Evolutionary conservation across 306 rosid species (phyloP).

Genomic region (Coriaria nepalensis): DNA sequence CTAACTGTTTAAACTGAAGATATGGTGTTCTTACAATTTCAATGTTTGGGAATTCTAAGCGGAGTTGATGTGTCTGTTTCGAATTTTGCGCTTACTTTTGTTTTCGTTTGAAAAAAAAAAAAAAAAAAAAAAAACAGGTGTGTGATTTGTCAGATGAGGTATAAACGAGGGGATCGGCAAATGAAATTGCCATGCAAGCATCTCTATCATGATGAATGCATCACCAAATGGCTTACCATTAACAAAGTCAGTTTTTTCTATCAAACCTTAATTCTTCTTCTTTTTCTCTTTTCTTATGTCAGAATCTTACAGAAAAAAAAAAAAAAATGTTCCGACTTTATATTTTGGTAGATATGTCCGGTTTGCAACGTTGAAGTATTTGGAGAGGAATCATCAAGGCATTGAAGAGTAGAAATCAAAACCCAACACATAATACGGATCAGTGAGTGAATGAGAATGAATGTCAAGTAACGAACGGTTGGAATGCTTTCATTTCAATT

Average conservation of each 20-base stretch:
- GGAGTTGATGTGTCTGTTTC: not conserved
- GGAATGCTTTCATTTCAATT: too few species aligned
- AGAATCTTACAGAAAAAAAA: not conserved
- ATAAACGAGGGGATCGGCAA: conserved; percentile 72
- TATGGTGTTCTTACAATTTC: too few species aligned
- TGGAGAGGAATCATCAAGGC: conserved; percentile 36
- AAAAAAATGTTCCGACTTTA: not conserved
- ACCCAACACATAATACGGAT: not conserved
- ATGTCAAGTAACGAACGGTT: too few species aligned
- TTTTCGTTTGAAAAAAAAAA: not conserved
- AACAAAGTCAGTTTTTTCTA: conserved; percentile 45
- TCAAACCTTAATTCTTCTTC: not conserved
- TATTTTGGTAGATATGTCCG: conserved; percentile 61
- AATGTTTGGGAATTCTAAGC: too few species aligned
- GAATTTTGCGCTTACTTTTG: not conserved
- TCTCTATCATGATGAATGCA: conserved; percentile 70
- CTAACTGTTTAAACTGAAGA: not conserved
- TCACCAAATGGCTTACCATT: conserved; percentile 84
- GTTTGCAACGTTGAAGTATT: conserved; percentile 85
- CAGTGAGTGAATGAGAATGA: too few species aligned
- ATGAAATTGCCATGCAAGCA: conserved; percentile 83
- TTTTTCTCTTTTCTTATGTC: not conserved
- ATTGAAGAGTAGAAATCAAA: conserved; percentile 12
- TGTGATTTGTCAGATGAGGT: conserved; percentile 84
- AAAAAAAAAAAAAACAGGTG: conserved; percentile 31